phyloP scores from a whole-genome alignment of 2,329 filamentous ascomycete genomes.

The Mycosphaerella sp. region DNA sequence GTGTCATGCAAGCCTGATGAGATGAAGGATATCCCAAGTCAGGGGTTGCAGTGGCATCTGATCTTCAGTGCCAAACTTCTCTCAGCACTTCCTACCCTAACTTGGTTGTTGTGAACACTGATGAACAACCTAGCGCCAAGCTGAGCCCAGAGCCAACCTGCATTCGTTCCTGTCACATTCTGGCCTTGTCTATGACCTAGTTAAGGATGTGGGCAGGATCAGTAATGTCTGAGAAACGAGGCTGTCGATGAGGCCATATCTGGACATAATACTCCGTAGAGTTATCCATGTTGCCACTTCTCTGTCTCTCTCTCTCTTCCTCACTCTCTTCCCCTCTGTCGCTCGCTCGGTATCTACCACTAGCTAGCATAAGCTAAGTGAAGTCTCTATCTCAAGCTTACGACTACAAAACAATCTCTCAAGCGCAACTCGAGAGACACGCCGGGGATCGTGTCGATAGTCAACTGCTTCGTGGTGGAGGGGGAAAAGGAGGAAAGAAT shows the following conservation, averaged over 20 bases:
- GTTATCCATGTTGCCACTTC: too few relatives aligned
- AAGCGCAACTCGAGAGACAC: too few relatives aligned
- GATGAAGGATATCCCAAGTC: constrained; percentile 23
- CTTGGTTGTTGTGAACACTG: constrained; percentile 24
- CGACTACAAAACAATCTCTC: too few relatives aligned
- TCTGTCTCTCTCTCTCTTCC: too few relatives aligned
- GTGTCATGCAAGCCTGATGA: constrained; percentile 32
- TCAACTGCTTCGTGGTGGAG: background rate
- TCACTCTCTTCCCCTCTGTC: too few relatives aligned
- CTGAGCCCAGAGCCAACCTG: constrained; percentile 37
- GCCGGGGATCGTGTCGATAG: too few relatives aligned
- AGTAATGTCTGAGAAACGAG: constrained; percentile 39
- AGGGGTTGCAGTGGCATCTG: constrained; percentile 28
- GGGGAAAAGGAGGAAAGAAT: background rate
- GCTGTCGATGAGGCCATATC: constrained; percentile 41
- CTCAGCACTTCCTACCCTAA: constrained; percentile 25
- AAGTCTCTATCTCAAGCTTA: too few relatives aligned
- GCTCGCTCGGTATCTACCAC: too few relatives aligned
- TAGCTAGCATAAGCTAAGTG: too few relatives aligned
- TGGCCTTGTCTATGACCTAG: constrained; percentile 47
- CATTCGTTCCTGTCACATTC: constrained; percentile 51
- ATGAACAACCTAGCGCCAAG: constrained; percentile 26
- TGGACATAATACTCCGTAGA: too few relatives aligned
- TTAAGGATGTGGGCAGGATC: constrained; percentile 38
- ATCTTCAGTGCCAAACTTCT: constrained; percentile 27